phyloP scores from a whole-genome alignment of 2,329 filamentous ascomycete genomes.

The Clonostachys rhizophaga region DNA sequence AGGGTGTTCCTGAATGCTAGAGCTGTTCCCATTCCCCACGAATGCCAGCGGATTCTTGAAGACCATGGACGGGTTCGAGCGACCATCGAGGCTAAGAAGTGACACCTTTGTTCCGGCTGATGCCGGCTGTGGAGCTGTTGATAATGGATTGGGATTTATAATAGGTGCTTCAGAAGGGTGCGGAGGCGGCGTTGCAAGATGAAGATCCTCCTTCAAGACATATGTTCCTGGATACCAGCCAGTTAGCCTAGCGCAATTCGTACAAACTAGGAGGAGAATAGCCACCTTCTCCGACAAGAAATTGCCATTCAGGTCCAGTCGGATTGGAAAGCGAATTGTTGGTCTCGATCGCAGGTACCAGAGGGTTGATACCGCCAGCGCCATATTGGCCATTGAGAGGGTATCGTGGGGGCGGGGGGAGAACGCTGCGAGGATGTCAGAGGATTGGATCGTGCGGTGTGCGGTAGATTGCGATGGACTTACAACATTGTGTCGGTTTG shows the following conservation, averaged over 20 bases:
- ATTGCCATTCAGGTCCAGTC: conserved; percentile 77
- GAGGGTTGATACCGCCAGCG: conserved; percentile 61
- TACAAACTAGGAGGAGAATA: not conserved
- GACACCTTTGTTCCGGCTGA: conserved; percentile 82
- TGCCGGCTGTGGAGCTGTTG: conserved; percentile 79
- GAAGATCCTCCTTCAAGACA: conserved; percentile 82
- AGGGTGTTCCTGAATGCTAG: conserved; percentile 57
- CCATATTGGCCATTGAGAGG: conserved; percentile 69
- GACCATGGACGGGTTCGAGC: conserved; percentile 30
- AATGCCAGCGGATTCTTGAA: conserved; percentile 6
- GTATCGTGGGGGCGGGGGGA: conserved; percentile 84
- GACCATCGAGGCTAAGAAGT: conserved; percentile 66
- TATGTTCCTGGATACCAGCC: conserved; percentile 65
- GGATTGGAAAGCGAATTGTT: conserved; percentile 84
- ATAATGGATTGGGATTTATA: conserved; percentile 84
- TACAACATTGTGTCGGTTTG: conserved; percentile 14
- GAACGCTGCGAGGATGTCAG: conserved; percentile 50
- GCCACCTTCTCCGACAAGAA: conserved; percentile 90
- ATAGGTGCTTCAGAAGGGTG: conserved; percentile 91
- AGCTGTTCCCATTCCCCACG: conserved; percentile 30
- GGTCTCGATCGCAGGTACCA: conserved; percentile 80
- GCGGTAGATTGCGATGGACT: conserved; percentile 3
- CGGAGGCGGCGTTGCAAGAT: conserved; percentile 88
- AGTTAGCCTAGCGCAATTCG: conserved; percentile 2
- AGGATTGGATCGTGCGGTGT: no score